Conservation (phyloP, 495 filamentous ascomycete genomes). For the Letharia lupina region DNA sequence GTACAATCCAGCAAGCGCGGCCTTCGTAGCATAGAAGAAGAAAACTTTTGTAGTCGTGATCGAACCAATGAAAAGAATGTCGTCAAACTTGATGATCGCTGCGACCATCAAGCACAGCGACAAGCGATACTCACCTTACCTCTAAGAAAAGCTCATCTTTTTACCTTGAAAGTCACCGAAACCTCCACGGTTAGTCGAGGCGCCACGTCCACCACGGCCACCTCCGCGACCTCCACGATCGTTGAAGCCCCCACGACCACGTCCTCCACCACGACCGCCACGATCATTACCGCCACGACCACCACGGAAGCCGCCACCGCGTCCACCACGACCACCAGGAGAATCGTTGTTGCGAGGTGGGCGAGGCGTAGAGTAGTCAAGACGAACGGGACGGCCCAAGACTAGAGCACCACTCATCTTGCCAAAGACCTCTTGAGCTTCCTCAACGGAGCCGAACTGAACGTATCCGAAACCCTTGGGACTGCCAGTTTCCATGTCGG, state of each 20-base stretch:
- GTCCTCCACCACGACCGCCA: slow-evolving; percentile 46
- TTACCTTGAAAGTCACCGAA: slow-evolving; percentile 84
- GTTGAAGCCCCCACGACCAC: slow-evolving; percentile 37
- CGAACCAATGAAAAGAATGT: not conserved
- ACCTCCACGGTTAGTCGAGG: slow-evolving; percentile 58
- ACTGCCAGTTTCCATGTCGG: slow-evolving; percentile 74
- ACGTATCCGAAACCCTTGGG: slow-evolving; percentile 96
- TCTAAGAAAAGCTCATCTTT: slow-evolving; percentile 77
- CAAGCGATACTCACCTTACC: not conserved
- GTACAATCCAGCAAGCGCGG: not conserved
- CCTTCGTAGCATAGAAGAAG: not conserved
- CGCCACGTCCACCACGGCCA: slow-evolving; percentile 46
- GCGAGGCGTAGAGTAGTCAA: slow-evolving; percentile 81
- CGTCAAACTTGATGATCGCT: no score
- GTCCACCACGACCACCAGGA: slow-evolving; percentile 34
- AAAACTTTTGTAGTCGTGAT: slow-evolving; percentile 3
- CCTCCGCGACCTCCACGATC: slow-evolving; percentile 42
- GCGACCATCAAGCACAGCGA: not conserved
- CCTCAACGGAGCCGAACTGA: slow-evolving; percentile 72
- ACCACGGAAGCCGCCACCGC: slow-evolving; percentile 40
- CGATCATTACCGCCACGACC: slow-evolving; percentile 46
- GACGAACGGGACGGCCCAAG: slow-evolving; percentile 70
- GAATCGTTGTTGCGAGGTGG: slow-evolving; percentile 43
- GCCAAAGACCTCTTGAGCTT: slow-evolving; percentile 69
- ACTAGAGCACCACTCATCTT: slow-evolving; percentile 68